Percentiles rank a stretch among this genome's conserved stretches.
phyloP scores from a whole-genome alignment of 1,139 yeast species.

The Kodamaea alishanica region DNA sequence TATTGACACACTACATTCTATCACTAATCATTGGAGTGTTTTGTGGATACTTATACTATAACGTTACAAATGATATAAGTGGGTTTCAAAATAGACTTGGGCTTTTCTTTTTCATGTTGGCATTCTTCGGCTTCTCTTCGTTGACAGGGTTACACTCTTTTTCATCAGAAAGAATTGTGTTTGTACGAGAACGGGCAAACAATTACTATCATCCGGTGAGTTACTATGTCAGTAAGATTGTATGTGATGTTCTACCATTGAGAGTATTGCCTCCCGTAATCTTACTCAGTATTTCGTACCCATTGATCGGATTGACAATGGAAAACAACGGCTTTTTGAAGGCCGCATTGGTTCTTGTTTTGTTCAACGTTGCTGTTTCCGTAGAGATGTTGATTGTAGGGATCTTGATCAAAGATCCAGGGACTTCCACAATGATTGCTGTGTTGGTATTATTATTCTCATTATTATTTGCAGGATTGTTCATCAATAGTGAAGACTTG shows the following conservation, averaged over 20 bases:
- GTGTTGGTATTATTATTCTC: slow-evolving; percentile 81
- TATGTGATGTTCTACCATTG: slow-evolving; percentile 87
- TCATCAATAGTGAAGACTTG: slow-evolving; percentile 76
- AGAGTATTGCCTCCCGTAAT: slow-evolving; percentile 87
- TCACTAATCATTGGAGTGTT: slow-evolving; percentile 75
- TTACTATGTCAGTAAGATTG: slow-evolving; percentile 77
- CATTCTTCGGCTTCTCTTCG: slow-evolving; percentile 91
- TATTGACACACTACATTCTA: slow-evolving; percentile 76
- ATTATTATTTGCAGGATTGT: slow-evolving; percentile 85
- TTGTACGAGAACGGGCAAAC: slow-evolving; percentile 88
- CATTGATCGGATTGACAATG: slow-evolving; percentile 83
- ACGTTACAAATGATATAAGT: slow-evolving; percentile 81
- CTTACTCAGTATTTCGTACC: slow-evolving; percentile 81
- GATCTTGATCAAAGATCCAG: slow-evolving; percentile 81
- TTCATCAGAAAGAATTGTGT: slow-evolving; percentile 81
- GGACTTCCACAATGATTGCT: slow-evolving; percentile 87
- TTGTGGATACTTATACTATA: slow-evolving; percentile 81
- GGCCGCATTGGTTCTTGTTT: slow-evolving; percentile 62
- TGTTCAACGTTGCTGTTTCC: slow-evolving; percentile 85
- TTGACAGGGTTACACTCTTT: slow-evolving; percentile 88
- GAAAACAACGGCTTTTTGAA: slow-evolving; percentile 74
- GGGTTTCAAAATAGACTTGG: slow-evolving; percentile 97
- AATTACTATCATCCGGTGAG: slow-evolving; percentile 86
- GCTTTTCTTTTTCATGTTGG: slow-evolving; percentile 80
- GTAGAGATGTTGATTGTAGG: slow-evolving; percentile 85